Base-by-base conservation (phyloP, 495 filamentous ascomycete species). In the Neurospora sp. region DNA sequence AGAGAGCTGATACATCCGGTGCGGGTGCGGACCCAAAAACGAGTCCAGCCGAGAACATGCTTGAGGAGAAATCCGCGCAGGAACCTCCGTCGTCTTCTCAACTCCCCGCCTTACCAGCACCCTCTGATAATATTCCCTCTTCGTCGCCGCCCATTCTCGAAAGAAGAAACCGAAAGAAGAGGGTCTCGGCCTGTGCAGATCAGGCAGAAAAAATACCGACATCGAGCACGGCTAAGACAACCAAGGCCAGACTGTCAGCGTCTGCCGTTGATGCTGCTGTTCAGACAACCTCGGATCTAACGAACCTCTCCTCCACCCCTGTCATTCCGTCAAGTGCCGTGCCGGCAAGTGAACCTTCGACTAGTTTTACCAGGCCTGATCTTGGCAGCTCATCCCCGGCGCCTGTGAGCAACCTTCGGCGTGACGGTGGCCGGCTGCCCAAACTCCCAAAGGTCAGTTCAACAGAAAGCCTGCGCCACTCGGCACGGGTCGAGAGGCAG, bases 11-110 rank as follows among this genome's bases (percentile, higher is more conserved):
- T 19, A 62, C 62, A 5, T 73, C 74, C 9, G 74, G 75, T 34
- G 78, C 59, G 19, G 83, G 82, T 8, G 81, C 77, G 1, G 82
- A 83, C 11, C 84, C 83, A 3, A 83, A 83, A 71, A 84, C 83
- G 5, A 84, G 82, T 54, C 84, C 82, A 36, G 66, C 77, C 48
- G 39, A 77, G 11, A 54, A 9, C 7, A 13, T 1, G 28, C 13
- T 17, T 9, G 54, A 17, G 15, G 28, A 19, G 13, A 15, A 66
- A 19, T 7, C 54, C 3, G 54, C 24, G 13, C 54, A 34, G 2
- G 28, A 66, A 31, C 28, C 28, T 19, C 54, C 54, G 9, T 62
- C 54, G 28, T 66, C 54, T 19, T 66, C 31, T 66, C 54, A 19
- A 36, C 54, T 66, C 54, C 54, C 54, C 0, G 15, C 13, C 24